Percentiles rank a stretch among this genome's conserved stretches.
These are phyloP conservation scores for Populus alba DNA, from an alignment of 345 rosid genomes.

Conservation along the genomic window DNA sequence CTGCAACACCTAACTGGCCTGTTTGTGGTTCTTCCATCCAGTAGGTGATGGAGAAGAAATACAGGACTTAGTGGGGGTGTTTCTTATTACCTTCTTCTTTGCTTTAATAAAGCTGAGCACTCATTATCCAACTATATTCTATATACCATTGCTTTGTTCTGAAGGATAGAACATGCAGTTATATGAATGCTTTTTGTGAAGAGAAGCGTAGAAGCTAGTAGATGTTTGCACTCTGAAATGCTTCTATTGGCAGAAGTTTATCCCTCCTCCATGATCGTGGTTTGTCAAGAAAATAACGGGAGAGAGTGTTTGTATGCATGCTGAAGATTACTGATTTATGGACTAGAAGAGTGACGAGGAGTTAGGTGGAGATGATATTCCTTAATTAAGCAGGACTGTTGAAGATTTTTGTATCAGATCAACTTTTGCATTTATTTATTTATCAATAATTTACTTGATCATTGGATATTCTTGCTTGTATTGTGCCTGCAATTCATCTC, in stretches of 20 bases:
- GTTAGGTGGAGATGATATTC: not conserved
- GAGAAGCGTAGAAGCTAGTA: not conserved
- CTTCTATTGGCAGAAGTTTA: not conserved
- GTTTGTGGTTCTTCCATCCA: constrained; percentile 15
- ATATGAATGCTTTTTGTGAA: constrained; percentile 7
- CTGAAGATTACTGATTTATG: not conserved
- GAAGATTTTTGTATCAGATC: not conserved
- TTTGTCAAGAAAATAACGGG: not conserved
- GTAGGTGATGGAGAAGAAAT: constrained; percentile 12
- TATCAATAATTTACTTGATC: not conserved
- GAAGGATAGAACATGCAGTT: not conserved
- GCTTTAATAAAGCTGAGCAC: constrained; percentile 9
- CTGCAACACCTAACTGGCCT: not conserved
- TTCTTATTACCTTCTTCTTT: not conserved
- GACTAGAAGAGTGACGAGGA: not conserved
- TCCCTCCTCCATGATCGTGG: not conserved
- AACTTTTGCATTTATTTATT: not conserved
- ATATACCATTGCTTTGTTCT: not conserved
- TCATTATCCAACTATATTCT: not conserved
- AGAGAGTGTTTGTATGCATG: not conserved
- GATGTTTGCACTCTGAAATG: not conserved
- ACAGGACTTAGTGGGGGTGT: constrained; percentile 15
- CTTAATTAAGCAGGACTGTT: not conserved
- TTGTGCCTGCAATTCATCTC: not conserved
- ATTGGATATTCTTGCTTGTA: not conserved